phyloP scores from a whole-genome alignment of 768 basidiomycete genomes.

The Kwoniella sp. region DNA sequence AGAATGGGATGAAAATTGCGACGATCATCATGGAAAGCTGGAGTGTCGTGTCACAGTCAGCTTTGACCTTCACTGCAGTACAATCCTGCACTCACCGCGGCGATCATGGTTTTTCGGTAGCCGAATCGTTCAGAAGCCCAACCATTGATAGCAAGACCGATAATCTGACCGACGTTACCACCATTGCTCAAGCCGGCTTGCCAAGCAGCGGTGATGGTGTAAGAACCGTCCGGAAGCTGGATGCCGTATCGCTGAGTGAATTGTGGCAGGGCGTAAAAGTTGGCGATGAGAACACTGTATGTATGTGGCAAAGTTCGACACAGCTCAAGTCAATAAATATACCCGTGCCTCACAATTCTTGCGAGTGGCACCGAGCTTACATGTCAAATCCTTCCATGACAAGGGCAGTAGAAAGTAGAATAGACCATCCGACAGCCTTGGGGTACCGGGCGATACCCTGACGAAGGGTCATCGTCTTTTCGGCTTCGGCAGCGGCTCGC shows the following conservation, averaged over 20 bases:
- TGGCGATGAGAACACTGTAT: conserved; percentile 14
- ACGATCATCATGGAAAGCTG: conserved; percentile 28
- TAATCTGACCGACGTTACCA: conserved; percentile 50
- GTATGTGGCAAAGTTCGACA: background rate
- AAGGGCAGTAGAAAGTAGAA: conserved; percentile 16
- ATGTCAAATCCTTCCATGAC: conserved; percentile 23
- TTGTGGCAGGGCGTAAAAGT: conserved; percentile 36
- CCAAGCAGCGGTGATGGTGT: conserved; percentile 52
- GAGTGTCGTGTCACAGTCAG: background rate
- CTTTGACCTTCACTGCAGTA: background rate
- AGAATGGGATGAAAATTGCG: conserved; percentile 46
- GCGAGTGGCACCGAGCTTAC: too few relatives aligned
- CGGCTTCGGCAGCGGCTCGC: conserved; percentile 7
- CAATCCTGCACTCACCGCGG: conserved; percentile 10
- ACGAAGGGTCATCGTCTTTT: conserved; percentile 14
- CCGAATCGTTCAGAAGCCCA: conserved; percentile 50
- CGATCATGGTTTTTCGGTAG: conserved; percentile 47
- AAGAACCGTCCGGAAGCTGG: conserved; percentile 35
- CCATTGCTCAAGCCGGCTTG: conserved; percentile 55
- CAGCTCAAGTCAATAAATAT: too few relatives aligned
- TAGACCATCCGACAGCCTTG: conserved; percentile 17
- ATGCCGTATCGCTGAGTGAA: conserved; percentile 37
- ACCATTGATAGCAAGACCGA: conserved; percentile 43
- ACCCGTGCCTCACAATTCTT: too few relatives aligned
- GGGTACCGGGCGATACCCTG: conserved; percentile 18